Percentiles rank a stretch among this genome's conserved stretches.
phyloP scores from a whole-genome alignment of 2,329 filamentous ascomycete species.

The Nakataea oryzae region DNA sequence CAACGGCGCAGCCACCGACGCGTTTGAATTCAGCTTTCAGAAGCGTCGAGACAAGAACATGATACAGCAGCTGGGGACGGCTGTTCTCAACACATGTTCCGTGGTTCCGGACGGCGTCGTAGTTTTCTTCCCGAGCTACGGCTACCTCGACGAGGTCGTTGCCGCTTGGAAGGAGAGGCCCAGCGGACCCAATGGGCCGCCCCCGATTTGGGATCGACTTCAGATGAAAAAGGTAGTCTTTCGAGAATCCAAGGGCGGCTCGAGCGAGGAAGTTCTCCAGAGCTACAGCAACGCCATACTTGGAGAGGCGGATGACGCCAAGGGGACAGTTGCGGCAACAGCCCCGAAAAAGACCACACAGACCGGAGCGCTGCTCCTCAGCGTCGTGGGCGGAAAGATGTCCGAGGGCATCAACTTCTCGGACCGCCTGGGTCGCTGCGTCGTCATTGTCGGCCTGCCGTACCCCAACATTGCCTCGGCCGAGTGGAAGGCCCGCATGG shows the following conservation, averaged over 20 bases:
- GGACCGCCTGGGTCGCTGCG: slow-evolving; percentile 76
- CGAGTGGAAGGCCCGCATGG: slow-evolving; percentile 87
- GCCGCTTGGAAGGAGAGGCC: slow-evolving; percentile 43
- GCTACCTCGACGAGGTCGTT: slow-evolving; percentile 71
- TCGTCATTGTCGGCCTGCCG: slow-evolving; percentile 83
- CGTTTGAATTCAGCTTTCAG: slow-evolving; percentile 82
- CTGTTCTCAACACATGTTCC: slow-evolving; percentile 60
- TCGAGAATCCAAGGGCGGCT: slow-evolving; percentile 40
- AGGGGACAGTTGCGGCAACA: background rate
- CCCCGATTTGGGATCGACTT: slow-evolving; percentile 48
- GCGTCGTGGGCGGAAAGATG: slow-evolving; percentile 88
- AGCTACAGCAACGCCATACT: slow-evolving; percentile 63
- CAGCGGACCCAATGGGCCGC: slow-evolving; percentile 6
- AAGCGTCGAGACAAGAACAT: slow-evolving; percentile 59
- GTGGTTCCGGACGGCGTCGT: slow-evolving; percentile 82
- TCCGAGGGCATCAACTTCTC: slow-evolving; percentile 98
- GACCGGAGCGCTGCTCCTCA: slow-evolving; percentile 70
- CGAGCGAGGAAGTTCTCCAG: slow-evolving; percentile 60
- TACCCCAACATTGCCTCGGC: slow-evolving; percentile 85
- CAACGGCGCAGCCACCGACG: slow-evolving; percentile 22
- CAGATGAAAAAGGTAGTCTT: slow-evolving; percentile 52
- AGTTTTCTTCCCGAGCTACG: slow-evolving; percentile 92
- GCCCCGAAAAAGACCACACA: slow-evolving; percentile 7
- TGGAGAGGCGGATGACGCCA: slow-evolving; percentile 18
- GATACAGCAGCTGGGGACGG: slow-evolving; percentile 63